Conservation (phyloP, 2,329 filamentous ascomycete species). For the Coniochaeta hoffmannii region DNA sequence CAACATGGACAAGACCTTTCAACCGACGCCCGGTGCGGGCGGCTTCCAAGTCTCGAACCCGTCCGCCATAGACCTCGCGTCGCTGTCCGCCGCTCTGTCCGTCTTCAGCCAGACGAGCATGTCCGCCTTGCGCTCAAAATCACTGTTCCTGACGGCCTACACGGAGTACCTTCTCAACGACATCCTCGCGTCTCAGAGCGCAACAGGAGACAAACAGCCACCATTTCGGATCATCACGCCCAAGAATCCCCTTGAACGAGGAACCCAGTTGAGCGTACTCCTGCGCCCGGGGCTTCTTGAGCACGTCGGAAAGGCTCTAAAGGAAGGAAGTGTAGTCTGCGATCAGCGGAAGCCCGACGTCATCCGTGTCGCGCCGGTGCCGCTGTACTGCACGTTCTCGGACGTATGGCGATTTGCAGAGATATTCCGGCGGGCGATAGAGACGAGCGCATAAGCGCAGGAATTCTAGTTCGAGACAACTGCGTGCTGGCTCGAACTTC, state of each 20-base stretch:
- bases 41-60: conserved; percentile 86
- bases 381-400: conserved; percentile 73
- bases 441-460: conserved; percentile 2
- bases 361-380: conserved; percentile 74
- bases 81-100: conserved; percentile 64
- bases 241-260: conserved; percentile 56
- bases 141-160: conserved; percentile 67
- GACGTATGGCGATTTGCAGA: conserved; percentile 45
- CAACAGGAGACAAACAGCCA: conserved; percentile 19
- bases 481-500: no score
- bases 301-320: conserved; percentile 53
- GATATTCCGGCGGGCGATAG: conserved; percentile 9
- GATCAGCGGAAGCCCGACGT: conserved; percentile 84
- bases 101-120: conserved; percentile 70
- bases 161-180: conserved; percentile 58
- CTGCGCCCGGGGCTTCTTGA: conserved; percentile 64
- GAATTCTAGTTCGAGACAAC: no score
- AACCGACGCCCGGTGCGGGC: conserved; percentile 67
- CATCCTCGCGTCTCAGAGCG: conserved; percentile 25
- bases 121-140: conserved; percentile 60
- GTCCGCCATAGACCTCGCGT: conserved; percentile 68
- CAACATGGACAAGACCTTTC: conserved; percentile 74
- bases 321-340: conserved; percentile 63
- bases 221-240: conserved; percentile 64
- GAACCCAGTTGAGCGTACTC: conserved; percentile 71